These are phyloP conservation scores for Mediolabrus comicus DNA, from an alignment of 108 stramenopile genomes.

Conservation along the genomic window DNA sequence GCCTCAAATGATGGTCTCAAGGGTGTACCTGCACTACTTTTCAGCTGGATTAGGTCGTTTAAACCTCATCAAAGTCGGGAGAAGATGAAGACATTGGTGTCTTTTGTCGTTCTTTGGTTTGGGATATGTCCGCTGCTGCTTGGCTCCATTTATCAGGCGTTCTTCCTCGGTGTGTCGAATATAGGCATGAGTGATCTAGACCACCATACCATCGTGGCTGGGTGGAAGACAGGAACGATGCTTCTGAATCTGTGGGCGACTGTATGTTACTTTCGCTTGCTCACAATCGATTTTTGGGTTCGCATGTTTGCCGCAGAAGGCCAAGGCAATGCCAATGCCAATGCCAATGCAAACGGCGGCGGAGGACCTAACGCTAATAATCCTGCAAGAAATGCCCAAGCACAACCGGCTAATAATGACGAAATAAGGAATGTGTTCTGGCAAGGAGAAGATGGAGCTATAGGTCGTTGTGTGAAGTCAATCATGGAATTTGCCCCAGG, in stretches of 20 bases:
- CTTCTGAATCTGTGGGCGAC: constrained; percentile 68
- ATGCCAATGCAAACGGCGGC: constrained; percentile 21
- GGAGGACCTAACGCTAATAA: constrained; percentile 14
- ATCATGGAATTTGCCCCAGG: constrained; percentile 35
- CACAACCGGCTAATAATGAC: background rate
- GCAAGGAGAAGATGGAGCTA: constrained; percentile 69
- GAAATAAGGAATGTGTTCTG: constrained; percentile 23
- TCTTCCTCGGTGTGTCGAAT: constrained; percentile 42
- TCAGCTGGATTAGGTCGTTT: constrained; percentile 46
- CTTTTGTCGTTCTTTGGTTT: constrained; percentile 51
- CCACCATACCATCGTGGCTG: constrained; percentile 7
- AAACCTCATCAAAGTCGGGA: constrained; percentile 42
- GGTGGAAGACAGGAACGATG: constrained; percentile 61
- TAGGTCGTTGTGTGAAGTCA: constrained; percentile 56
- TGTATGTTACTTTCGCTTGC: constrained; percentile 41
- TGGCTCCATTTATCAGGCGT: constrained; percentile 57
- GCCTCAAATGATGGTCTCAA: constrained; percentile 6
- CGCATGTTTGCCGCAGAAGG: constrained; percentile 63
- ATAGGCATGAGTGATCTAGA: constrained; percentile 15
- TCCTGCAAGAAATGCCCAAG: constrained; percentile 4
- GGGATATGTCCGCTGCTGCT: constrained; percentile 58
- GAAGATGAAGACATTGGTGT: constrained; percentile 44
- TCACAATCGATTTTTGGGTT: background rate
- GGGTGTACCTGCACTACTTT: background rate
- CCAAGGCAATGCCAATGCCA: constrained; percentile 33